phyloP scores from a whole-genome alignment of 768 basidiomycete species.

The Boletus reticuloceps region DNA sequence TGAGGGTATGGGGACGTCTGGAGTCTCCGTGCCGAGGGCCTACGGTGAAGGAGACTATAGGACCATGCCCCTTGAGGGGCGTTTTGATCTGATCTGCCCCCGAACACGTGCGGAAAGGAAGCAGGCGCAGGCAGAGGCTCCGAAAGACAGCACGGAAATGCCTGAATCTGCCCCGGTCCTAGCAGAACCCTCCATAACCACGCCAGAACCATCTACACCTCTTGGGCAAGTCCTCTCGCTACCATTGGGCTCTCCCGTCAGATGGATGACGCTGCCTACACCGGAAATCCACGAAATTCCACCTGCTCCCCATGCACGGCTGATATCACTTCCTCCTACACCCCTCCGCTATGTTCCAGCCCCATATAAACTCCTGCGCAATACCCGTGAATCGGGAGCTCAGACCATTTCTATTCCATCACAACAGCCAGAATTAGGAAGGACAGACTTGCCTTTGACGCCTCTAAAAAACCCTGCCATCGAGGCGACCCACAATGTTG shows the following conservation, averaged over 20 bases:
- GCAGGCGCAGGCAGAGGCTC: neutral
- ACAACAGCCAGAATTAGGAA: constrained; percentile 10
- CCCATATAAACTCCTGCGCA: constrained; percentile 13
- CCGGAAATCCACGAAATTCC: constrained; percentile 63
- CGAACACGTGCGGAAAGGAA: constrained; percentile 23
- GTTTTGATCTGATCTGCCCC: constrained; percentile 79
- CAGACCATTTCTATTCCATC: constrained; percentile 22
- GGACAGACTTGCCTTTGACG: constrained; percentile 57
- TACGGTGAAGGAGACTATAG: constrained; percentile 69
- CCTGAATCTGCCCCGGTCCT: constrained; percentile 17
- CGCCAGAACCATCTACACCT: constrained; percentile 37
- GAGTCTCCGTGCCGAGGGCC: constrained; percentile 7
- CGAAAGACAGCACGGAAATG: constrained; percentile 3
- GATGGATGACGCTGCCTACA: constrained; percentile 56
- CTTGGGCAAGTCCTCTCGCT: constrained; percentile 29
- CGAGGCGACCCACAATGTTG: constrained; percentile 73
- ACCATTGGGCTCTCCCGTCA: constrained; percentile 32
- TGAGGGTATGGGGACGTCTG: constrained; percentile 26
- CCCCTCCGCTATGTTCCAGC: constrained; percentile 22
- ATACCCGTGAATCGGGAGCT: constrained; percentile 18
- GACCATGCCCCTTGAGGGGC: constrained; percentile 82
- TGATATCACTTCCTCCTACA: constrained; percentile 48
- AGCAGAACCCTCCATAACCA: constrained; percentile 1
- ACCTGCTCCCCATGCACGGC: constrained; percentile 52
- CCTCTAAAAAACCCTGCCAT: constrained; percentile 79